phyloP scores from a whole-genome alignment of 179 eudicot species.

The Sideroxylon spinosum region DNA sequence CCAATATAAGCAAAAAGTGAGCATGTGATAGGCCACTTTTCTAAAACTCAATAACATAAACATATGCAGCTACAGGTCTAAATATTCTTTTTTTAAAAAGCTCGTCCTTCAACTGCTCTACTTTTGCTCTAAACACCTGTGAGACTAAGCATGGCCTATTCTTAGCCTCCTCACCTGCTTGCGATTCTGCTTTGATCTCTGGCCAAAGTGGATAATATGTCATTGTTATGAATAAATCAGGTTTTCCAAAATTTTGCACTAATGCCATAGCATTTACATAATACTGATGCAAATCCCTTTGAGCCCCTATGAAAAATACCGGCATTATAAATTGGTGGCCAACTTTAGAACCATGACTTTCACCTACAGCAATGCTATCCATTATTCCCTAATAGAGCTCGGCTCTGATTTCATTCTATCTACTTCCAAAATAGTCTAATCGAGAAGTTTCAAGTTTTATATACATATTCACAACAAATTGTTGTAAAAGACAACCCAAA shows the following conservation, averaged over 20 bases:
- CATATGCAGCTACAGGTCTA: constrained; percentile 1
- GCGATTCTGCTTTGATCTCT: constrained; percentile 13
- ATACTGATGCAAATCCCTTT: constrained; percentile 4
- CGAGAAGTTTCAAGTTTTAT: constrained; percentile 16
- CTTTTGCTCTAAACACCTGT: constrained; percentile 8
- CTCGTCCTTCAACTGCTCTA: background rate
- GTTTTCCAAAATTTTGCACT: constrained; percentile 18
- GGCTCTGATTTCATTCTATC: background rate
- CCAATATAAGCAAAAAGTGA: constrained; percentile 18
- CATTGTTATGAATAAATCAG: constrained; percentile 16
- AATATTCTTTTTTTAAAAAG: constrained; percentile 4
- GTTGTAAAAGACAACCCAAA: constrained; percentile 7
- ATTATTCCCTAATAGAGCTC: constrained; percentile 14
- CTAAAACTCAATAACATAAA: constrained; percentile 22
- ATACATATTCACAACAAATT: constrained; percentile 24
- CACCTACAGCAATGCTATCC: background rate
- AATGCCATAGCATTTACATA: constrained; percentile 21
- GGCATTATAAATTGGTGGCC: constrained; percentile 12
- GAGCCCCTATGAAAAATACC: constrained; percentile 11
- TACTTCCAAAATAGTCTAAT: constrained; percentile 4
- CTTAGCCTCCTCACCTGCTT: constrained; percentile 4
- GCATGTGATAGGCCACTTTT: constrained; percentile 20
- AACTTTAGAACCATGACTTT: background rate
- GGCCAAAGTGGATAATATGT: constrained; percentile 14
- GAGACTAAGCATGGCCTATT: constrained; percentile 19